Percentiles rank a stretch among this genome's conserved stretches.
Evolutionary conservation across 2,329 filamentous ascomycete genomes (phyloP).

Genomic region (Colletotrichum incanum): DNA sequence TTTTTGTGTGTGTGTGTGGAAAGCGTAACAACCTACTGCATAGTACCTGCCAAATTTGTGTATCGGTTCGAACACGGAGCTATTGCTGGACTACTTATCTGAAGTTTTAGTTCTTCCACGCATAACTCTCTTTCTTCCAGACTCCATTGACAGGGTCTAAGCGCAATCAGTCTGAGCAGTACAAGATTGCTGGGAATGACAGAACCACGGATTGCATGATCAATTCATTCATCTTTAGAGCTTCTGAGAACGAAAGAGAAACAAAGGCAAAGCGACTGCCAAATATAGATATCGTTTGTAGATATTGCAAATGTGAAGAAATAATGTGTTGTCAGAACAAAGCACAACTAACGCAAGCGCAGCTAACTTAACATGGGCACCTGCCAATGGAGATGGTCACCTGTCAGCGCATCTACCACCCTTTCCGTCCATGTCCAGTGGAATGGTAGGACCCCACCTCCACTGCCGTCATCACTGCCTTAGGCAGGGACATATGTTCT

Average conservation of each 20-base stretch:
- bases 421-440: neutral
- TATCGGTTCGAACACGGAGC: neutral
- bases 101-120: constrained; percentile 25
- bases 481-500: constrained; percentile 35
- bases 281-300: neutral
- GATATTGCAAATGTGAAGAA: neutral
- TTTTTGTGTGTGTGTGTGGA: no score
- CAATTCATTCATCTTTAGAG: neutral
- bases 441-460: constrained; percentile 28
- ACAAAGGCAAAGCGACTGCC: neutral
- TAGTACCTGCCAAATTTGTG: no score
- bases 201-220: neutral
- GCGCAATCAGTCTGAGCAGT: neutral
- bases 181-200: neutral
- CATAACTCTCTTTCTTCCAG: constrained; percentile 16
- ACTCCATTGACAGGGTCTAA: constrained; percentile 18
- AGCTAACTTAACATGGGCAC: neutral
- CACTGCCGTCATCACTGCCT: constrained; percentile 41
- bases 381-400: constrained; percentile 1
- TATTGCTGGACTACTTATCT: neutral
- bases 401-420: constrained; percentile 16
- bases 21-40: neutral
- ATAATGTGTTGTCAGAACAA: neutral
- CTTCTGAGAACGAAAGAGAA: neutral
- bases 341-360: neutral